phyloP scores from a whole-genome alignment of 495 filamentous ascomycete genomes.

The Xylaria sp. region DNA sequence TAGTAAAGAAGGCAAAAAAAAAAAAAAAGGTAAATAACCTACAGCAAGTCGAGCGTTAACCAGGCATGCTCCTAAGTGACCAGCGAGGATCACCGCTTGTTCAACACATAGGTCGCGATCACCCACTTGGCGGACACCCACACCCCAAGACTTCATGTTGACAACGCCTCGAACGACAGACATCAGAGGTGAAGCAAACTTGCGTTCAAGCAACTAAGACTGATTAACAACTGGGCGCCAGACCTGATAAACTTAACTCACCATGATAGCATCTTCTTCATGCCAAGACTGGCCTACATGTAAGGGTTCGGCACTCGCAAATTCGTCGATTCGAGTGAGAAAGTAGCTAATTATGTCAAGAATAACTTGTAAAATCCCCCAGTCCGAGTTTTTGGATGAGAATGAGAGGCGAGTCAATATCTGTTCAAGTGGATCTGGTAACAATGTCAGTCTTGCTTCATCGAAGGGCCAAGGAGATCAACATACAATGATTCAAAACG shows the following conservation, averaged over 20 bases:
- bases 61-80: slow-evolving; percentile 49
- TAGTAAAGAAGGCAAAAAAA: neutral
- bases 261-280: slow-evolving; percentile 52
- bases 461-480: neutral
- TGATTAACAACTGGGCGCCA: neutral
- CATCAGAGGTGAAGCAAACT: slow-evolving; percentile 48
- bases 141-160: slow-evolving; percentile 30
- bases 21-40: neutral
- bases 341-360: slow-evolving; percentile 49
- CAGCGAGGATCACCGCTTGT: slow-evolving; percentile 46
- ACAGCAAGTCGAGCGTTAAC: slow-evolving; percentile 46
- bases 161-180: slow-evolving; percentile 48
- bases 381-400: slow-evolving; percentile 47
- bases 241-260: neutral
- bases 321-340: slow-evolving; percentile 46
- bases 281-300: slow-evolving; percentile 40
- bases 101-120: slow-evolving; percentile 47
- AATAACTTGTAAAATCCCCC: slow-evolving; percentile 48
- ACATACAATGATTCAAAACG: slow-evolving; percentile 49
- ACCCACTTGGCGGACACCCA: slow-evolving; percentile 30
- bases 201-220: slow-evolving; percentile 46
- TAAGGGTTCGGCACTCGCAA: slow-evolving; percentile 39
- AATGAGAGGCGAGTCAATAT: slow-evolving; percentile 52
- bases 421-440: slow-evolving; percentile 50
- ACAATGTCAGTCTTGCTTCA: slow-evolving; percentile 22